These are phyloP conservation scores for Globisporangium nodosum DNA, from an alignment of 352 stramenopile species.

Conservation along the genomic window DNA sequence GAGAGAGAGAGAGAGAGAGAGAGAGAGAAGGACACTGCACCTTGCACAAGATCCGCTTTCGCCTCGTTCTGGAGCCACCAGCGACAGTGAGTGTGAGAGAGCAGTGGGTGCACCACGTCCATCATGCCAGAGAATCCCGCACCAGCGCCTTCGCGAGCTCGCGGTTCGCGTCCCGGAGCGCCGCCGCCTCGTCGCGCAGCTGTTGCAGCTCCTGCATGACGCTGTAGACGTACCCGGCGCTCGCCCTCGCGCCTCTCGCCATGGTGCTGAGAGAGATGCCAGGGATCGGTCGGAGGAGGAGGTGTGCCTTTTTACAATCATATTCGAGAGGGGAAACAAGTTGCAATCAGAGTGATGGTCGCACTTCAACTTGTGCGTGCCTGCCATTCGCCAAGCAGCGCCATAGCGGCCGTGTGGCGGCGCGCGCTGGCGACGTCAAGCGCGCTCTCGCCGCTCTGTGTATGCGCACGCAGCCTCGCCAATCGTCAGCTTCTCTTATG, in stretches of 20 bases:
- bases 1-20: neutral
- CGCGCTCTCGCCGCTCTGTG: slow-evolving; percentile 23
- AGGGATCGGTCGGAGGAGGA: neutral
- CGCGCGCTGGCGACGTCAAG: slow-evolving; percentile 25
- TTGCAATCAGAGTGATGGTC: slow-evolving; percentile 6
- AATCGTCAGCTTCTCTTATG: neutral
- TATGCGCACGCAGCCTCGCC: neutral
- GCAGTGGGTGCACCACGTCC: neutral
- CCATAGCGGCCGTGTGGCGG: slow-evolving; percentile 26
- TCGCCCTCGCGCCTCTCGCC: slow-evolving; percentile 21
- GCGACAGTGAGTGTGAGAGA: neutral
- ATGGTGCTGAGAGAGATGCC: slow-evolving; percentile 10
- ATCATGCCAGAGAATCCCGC: neutral
- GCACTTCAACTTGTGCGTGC: neutral
- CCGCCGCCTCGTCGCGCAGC: slow-evolving; percentile 34
- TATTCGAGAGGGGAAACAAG: slow-evolving; percentile 5
- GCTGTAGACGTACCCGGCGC: slow-evolving; percentile 43
- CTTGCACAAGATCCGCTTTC: slow-evolving; percentile 50
- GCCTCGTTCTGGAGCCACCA: slow-evolving; percentile 31
- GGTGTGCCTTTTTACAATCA: neutral
- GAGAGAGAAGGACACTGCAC: slow-evolving; percentile 6
- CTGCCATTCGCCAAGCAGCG: slow-evolving; percentile 15
- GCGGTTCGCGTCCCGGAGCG: slow-evolving; percentile 49
- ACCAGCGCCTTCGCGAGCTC: slow-evolving; percentile 65
- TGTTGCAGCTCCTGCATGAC: slow-evolving; percentile 61